These are phyloP conservation scores for Xerocomellus chrysenteron DNA, from an alignment of 768 basidiomycete species.

Conservation along the genomic window DNA sequence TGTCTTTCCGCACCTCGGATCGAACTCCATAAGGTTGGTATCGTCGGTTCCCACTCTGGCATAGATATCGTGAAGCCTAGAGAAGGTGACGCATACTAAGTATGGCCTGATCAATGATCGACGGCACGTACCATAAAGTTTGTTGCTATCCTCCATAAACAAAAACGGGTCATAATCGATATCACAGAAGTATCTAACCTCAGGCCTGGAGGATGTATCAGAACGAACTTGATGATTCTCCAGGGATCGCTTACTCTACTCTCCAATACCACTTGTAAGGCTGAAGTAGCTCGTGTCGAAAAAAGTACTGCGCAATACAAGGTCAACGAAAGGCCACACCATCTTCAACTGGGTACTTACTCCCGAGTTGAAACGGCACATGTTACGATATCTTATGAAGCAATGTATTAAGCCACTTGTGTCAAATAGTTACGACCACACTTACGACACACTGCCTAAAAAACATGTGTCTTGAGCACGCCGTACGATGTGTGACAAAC, in stretches of 20 bases:
- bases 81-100: background rate
- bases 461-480: conserved; percentile 6
- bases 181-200: conserved; percentile 56
- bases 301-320: conserved; percentile 46
- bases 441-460: conserved; percentile 45
- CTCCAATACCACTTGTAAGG: conserved; percentile 64
- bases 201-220: conserved; percentile 36
- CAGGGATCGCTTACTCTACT: conserved; percentile 43
- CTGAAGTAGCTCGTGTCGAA: conserved; percentile 49
- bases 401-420: background rate
- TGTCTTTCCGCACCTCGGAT: conserved; percentile 48
- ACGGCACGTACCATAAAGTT: conserved; percentile 44
- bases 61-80: conserved; percentile 63
- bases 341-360: conserved; percentile 34
- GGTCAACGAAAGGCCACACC: conserved; percentile 1
- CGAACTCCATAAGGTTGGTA: conserved; percentile 60
- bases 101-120: background rate
- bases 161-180: conserved; percentile 51
- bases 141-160: conserved; percentile 53
- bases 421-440: background rate
- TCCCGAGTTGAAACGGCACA: conserved; percentile 76
- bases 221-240: background rate
- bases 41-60: conserved; percentile 63
- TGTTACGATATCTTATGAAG: conserved; percentile 58
- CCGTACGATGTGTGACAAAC: background rate